These are phyloP conservation scores for Stephania yunnanensis DNA, from an alignment of 164 flowering plant genomes.

Conservation along the genomic window DNA sequence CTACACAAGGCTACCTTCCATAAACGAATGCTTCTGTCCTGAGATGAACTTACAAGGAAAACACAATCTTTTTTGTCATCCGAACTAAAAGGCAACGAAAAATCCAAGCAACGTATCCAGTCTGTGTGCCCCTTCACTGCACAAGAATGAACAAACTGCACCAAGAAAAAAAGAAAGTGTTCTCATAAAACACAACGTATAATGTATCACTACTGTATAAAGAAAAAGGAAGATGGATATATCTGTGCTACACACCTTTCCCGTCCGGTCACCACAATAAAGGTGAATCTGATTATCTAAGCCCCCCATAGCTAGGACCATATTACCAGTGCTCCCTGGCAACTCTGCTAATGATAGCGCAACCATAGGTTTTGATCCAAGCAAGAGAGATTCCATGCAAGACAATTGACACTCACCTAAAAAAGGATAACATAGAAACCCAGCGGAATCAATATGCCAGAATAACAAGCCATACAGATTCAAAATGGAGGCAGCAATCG, in stretches of 20 bases:
- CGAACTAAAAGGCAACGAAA: constrained; percentile 60
- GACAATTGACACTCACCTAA: constrained; percentile 69
- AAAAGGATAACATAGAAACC: constrained; percentile 14
- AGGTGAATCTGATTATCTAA: constrained; percentile 86
- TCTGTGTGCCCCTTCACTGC: constrained; percentile 92
- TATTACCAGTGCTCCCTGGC: constrained; percentile 51
- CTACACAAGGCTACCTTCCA: constrained; percentile 60
- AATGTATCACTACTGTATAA: background rate
- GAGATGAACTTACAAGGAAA: constrained; percentile 90
- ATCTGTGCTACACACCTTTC: constrained; percentile 45
- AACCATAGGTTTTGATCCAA: constrained; percentile 82
- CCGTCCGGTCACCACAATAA: constrained; percentile 63
- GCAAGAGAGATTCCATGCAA: constrained; percentile 46
- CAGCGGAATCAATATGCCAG: background rate
- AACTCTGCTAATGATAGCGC: constrained; percentile 76
- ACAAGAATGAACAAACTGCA: constrained; percentile 77
- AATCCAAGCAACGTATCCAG: constrained; percentile 93
- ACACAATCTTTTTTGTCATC: constrained; percentile 34
- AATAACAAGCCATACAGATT: background rate
- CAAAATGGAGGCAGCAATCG: background rate
- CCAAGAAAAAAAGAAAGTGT: constrained; percentile 7
- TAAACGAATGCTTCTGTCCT: constrained; percentile 89
- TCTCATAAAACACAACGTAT: constrained; percentile 9
- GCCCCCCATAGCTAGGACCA: constrained; percentile 90
- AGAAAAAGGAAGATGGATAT: background rate